These are phyloP conservation scores for Claviceps sp. DNA, from an alignment of 2,329 filamentous ascomycete genomes.

Conservation along the genomic window DNA sequence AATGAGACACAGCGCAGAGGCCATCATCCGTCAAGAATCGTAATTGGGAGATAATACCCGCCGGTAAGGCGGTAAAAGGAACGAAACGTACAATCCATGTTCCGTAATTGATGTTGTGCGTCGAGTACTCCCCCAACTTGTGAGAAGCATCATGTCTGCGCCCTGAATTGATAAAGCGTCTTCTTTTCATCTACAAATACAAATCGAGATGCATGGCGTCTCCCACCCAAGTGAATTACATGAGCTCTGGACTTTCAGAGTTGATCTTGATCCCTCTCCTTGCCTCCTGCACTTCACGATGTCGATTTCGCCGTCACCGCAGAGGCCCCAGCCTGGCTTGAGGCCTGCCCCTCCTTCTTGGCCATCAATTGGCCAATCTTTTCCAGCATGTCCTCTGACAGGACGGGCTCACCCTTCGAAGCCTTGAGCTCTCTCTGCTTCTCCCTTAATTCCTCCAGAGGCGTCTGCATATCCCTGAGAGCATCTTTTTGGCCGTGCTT, in stretches of 20 bases:
- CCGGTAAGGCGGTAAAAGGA: too few species aligned
- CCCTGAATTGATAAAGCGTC: background rate
- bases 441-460: conserved; percentile 46
- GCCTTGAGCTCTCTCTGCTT: conserved; percentile 37
- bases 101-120: background rate
- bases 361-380: conserved; percentile 50
- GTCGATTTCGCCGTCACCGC: conserved; percentile 13
- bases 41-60: too few species aligned
- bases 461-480: conserved; percentile 33
- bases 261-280: background rate
- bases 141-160: background rate
- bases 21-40: too few species aligned
- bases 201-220: background rate
- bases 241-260: background rate
- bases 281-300: background rate
- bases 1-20: too few species aligned
- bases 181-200: conserved; percentile 1
- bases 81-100: background rate
- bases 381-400: conserved; percentile 45
- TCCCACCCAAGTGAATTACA: background rate
- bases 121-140: background rate
- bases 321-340: conserved; percentile 25
- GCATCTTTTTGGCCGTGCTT: conserved; percentile 22
- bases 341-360: conserved; percentile 31
- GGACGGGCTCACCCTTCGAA: conserved; percentile 39